Percentiles rank a stretch among this genome's conserved stretches.
phyloP scores from a whole-genome alignment of 176 grass and related monocot genomes.

The Tillandsia leiboldiana region DNA sequence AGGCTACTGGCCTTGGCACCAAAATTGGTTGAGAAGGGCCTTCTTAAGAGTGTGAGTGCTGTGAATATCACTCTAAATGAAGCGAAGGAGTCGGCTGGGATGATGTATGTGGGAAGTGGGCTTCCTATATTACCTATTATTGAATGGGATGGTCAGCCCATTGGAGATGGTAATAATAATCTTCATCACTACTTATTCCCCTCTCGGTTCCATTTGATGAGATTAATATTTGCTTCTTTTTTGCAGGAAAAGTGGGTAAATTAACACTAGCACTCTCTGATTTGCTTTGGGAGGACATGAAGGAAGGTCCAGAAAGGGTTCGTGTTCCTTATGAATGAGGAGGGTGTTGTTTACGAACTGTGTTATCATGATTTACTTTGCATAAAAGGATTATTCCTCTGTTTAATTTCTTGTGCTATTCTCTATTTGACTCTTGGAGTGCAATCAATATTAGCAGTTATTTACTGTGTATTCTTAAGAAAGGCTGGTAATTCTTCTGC shows the following conservation, averaged over 20 bases:
- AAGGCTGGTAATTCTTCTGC: neutral
- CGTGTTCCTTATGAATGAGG: slow-evolving; percentile 43
- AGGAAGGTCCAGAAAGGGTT: slow-evolving; percentile 55
- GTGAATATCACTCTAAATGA: slow-evolving; percentile 31
- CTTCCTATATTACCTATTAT: slow-evolving; percentile 53
- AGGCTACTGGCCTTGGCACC: slow-evolving; percentile 50
- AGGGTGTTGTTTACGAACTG: neutral
- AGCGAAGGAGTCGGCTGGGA: slow-evolving; percentile 44
- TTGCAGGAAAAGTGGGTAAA: slow-evolving; percentile 65
- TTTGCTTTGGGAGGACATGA: slow-evolving; percentile 89
- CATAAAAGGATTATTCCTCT: neutral
- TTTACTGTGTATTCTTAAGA: neutral
- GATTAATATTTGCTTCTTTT: neutral
- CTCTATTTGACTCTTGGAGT: neutral
- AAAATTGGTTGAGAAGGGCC: slow-evolving; percentile 33
- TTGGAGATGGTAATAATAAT: slow-evolving; percentile 56
- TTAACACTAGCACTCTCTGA: slow-evolving; percentile 60
- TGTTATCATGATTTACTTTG: neutral
- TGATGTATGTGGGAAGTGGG: slow-evolving; percentile 80
- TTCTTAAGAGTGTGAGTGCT: slow-evolving; percentile 26
- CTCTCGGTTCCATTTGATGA: neutral
- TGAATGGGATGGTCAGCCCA: slow-evolving; percentile 60
- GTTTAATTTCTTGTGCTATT: neutral
- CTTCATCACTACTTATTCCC: neutral
- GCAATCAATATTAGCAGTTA: neutral